Conservation (phyloP, 1,284 basidiomycete species). For the Tausonia pullulans region DNA sequence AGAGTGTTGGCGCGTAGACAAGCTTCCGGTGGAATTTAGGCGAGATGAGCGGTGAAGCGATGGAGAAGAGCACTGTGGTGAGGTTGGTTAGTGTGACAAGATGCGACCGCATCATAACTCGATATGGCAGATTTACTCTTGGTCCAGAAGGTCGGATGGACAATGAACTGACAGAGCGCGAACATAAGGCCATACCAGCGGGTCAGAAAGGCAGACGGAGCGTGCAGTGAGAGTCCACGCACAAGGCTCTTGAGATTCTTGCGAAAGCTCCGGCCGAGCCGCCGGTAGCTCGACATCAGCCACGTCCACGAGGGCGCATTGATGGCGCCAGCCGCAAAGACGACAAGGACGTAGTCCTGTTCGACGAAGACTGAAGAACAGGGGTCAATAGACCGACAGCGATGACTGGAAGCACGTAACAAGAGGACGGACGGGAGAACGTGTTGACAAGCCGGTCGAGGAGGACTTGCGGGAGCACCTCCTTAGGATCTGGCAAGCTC, state of each 20-base stretch:
- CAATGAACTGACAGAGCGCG: constrained; percentile 50
- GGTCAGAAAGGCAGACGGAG: background rate
- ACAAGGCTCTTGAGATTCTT: constrained; percentile 14
- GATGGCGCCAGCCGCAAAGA: constrained; percentile 8
- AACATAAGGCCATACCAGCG: too few species aligned
- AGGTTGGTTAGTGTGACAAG: background rate
- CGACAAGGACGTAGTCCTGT: constrained; percentile 10
- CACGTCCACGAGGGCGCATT: constrained; percentile 2
- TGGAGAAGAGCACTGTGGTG: constrained; percentile 60
- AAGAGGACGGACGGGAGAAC: too few species aligned
- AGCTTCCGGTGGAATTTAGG: constrained; percentile 82
- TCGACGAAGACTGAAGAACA: background rate
- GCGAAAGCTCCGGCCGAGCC: constrained; percentile 4
- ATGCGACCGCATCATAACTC: background rate
- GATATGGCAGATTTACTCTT: constrained; percentile 46
- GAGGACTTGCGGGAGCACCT: too few species aligned
- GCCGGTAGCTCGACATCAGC: constrained; percentile 1
- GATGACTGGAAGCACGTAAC: too few species aligned
- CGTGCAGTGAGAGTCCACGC: background rate
- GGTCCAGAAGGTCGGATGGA: constrained; percentile 75
- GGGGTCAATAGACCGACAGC: too few species aligned
- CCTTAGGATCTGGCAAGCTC: too few species aligned
- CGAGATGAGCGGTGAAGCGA: constrained; percentile 75
- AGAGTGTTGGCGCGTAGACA: constrained; percentile 58
- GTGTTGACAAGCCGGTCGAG: too few species aligned